These are phyloP conservation scores for Claviceps humidiphila DNA, from an alignment of 2,329 filamentous ascomycete genomes.

Conservation along the genomic window DNA sequence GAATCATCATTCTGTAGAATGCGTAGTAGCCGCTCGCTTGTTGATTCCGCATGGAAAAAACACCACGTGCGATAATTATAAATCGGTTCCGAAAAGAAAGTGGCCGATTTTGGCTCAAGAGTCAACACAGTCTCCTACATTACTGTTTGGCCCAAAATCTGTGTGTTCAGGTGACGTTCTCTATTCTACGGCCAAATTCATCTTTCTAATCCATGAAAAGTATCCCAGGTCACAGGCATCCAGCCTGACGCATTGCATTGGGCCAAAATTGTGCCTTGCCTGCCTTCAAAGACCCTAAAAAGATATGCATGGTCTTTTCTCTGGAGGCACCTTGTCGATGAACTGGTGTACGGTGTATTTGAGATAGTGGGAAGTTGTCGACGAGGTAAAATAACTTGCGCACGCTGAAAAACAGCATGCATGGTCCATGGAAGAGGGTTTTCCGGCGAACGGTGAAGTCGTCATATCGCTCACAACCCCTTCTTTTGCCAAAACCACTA, in stretches of 20 bases:
- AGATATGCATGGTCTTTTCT: no score
- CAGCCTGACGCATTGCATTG: no score
- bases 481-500: conserved; percentile 30
- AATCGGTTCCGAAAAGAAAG: conserved; percentile 30
- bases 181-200: no score
- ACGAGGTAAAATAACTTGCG: conserved; percentile 27
- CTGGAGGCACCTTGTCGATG: no score
- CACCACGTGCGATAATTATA: conserved; percentile 23
- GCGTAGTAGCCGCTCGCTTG: background rate
- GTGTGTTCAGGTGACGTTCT: no score
- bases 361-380: background rate
- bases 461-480: conserved; percentile 39
- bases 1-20: background rate
- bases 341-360: no score
- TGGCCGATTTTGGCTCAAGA: conserved; percentile 37
- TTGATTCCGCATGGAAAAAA: background rate
- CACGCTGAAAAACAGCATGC: conserved; percentile 22
- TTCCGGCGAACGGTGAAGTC: conserved; percentile 22
- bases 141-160: conserved; percentile 8
- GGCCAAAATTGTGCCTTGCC: no score
- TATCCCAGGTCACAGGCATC: no score
- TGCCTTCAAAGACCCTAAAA: no score
- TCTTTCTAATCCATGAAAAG: no score
- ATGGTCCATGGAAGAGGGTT: conserved; percentile 30
- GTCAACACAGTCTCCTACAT: conserved; percentile 23